Percentiles rank a stretch among this genome's conserved stretches.
These are phyloP conservation scores for Penicillium atrosanguineum DNA, from an alignment of 495 filamentous ascomycete species.

Conservation along the genomic window DNA sequence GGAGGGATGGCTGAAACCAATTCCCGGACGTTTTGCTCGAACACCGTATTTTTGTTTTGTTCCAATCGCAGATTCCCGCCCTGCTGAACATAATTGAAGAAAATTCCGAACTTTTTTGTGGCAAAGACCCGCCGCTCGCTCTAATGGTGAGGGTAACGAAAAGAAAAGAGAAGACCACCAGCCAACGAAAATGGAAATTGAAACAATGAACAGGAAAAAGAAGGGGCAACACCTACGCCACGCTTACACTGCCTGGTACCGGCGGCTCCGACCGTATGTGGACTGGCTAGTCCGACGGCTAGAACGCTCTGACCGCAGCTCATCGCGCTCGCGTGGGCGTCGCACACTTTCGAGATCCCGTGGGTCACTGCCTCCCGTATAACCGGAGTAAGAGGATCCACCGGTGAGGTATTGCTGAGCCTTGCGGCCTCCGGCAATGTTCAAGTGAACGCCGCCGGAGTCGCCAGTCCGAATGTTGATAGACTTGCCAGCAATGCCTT, in stretches of 20 bases:
- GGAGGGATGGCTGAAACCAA: neutral
- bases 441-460: constrained; percentile 37
- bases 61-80: constrained; percentile 17
- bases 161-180: neutral
- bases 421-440: constrained; percentile 34
- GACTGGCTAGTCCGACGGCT: constrained; percentile 42
- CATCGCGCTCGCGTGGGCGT: constrained; percentile 27
- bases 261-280: constrained; percentile 27
- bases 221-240: neutral
- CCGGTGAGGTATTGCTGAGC: constrained; percentile 38
- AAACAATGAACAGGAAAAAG: neutral
- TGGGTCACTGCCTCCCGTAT: constrained; percentile 27
- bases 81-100: constrained; percentile 2
- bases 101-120: constrained; percentile 23
- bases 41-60: constrained; percentile 14
- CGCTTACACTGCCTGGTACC: constrained; percentile 7
- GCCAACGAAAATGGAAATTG: constrained; percentile 2
- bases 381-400: constrained; percentile 33
- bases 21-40: constrained; percentile 13
- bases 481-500: constrained; percentile 36
- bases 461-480: constrained; percentile 44
- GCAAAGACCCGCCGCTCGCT: constrained; percentile 2
- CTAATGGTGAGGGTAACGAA: neutral
- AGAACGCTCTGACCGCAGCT: constrained; percentile 39
- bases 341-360: constrained; percentile 30